phyloP scores from a whole-genome alignment of 2,329 filamentous ascomycete species.

The Xylariales sp. region DNA sequence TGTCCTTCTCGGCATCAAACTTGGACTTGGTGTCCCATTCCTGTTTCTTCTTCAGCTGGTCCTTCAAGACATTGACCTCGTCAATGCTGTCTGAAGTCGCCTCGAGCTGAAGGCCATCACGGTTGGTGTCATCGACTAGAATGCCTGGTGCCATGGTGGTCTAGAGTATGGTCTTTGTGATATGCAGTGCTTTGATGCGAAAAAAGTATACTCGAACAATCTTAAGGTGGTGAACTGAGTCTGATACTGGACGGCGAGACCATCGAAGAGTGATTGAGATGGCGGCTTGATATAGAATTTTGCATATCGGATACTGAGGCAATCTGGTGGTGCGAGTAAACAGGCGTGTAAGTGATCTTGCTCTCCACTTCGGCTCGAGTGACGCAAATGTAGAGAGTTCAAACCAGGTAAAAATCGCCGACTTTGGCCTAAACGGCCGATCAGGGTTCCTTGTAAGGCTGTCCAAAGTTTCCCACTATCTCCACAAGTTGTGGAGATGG shows the following conservation, averaged over 20 bases:
- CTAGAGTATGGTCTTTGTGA: background rate
- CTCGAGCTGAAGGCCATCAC: constrained; percentile 56
- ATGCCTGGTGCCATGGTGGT: constrained; percentile 48
- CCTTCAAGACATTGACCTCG: constrained; percentile 65
- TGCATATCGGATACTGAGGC: constrained; percentile 10
- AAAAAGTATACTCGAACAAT: background rate
- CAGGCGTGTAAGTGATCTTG: constrained; percentile 42
- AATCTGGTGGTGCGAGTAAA: constrained; percentile 20
- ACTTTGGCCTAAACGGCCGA: constrained; percentile 29
- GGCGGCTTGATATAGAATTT: constrained; percentile 37
- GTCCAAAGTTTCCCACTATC: constrained; percentile 1
- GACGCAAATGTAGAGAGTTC: constrained; percentile 9
- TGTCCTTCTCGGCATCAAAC: constrained; percentile 82
- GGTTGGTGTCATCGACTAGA: constrained; percentile 45
- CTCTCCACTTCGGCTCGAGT: constrained; percentile 33
- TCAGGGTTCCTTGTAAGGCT: constrained; percentile 3
- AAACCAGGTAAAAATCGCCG: constrained; percentile 49
- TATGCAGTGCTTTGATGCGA: background rate
- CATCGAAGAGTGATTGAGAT: constrained; percentile 18
- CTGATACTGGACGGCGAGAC: background rate
- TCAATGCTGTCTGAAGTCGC: constrained; percentile 61
- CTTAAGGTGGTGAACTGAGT: constrained; percentile 10
- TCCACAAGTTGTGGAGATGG: constrained; percentile 25
- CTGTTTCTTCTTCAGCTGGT: constrained; percentile 53
- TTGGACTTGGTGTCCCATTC: constrained; percentile 64